Conservation (phyloP, 2,329 filamentous ascomycete species). For the Talaromyces sp. region DNA sequence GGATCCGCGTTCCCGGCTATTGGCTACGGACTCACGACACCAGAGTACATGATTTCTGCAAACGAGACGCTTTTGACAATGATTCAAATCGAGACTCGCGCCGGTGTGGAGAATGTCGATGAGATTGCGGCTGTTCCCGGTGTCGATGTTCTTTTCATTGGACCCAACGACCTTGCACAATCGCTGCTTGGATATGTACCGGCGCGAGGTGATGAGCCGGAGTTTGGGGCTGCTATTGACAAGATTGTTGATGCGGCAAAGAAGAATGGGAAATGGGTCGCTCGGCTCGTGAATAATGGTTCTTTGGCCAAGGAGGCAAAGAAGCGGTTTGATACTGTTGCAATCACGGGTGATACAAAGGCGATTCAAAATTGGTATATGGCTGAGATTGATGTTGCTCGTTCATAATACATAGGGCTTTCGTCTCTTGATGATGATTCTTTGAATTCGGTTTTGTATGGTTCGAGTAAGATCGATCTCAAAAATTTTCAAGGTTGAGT, state of each 20-base stretch:
- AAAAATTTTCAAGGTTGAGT: too few species aligned
- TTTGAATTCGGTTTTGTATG: not conserved
- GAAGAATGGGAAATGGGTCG: constrained; percentile 64
- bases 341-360: constrained; percentile 47
- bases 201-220: constrained; percentile 52
- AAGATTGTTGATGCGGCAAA: constrained; percentile 57
- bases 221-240: constrained; percentile 59
- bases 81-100: constrained; percentile 42
- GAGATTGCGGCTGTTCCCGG: constrained; percentile 29
- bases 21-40: constrained; percentile 35
- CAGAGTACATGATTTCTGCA: constrained; percentile 53
- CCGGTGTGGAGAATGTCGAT: constrained; percentile 36
- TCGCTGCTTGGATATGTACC: constrained; percentile 59
- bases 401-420: constrained; percentile 26
- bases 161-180: constrained; percentile 31
- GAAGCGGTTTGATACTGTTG: constrained; percentile 43
- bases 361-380: constrained; percentile 53
- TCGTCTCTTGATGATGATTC: not conserved
- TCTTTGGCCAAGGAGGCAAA: constrained; percentile 39
- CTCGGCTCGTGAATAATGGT: constrained; percentile 50
- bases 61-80: constrained; percentile 53
- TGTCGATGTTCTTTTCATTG: constrained; percentile 41
- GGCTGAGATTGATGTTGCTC: constrained; percentile 39
- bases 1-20: constrained; percentile 53
- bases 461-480: too few species aligned